Evolutionary conservation across 2,329 filamentous ascomycete genomes (phyloP).

Genomic region (Sporothrix protearum): DNA sequence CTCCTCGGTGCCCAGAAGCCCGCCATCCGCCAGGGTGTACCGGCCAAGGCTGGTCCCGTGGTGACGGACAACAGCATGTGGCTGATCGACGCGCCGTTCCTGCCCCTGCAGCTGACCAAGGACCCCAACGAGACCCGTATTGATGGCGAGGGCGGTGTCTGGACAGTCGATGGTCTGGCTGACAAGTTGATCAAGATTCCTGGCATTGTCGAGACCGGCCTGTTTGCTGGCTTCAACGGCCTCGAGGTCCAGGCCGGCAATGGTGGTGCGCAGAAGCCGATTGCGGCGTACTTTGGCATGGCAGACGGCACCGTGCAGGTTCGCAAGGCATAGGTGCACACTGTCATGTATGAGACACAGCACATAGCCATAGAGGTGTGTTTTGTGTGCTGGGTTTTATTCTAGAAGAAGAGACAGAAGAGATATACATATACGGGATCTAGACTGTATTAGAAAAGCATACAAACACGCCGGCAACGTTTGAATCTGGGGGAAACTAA

Average conservation of each 20-base stretch:
- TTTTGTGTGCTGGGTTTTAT: background rate
- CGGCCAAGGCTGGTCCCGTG: conserved; percentile 73
- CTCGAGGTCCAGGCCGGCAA: conserved; percentile 56
- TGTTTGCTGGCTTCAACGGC: conserved; percentile 83
- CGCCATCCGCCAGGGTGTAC: conserved; percentile 65
- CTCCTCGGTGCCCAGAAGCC: conserved; percentile 71
- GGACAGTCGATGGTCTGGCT: conserved; percentile 76
- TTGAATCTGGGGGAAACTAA: background rate
- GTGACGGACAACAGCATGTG: conserved; percentile 79
- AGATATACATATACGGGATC: background rate
- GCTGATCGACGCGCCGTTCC: conserved; percentile 90
- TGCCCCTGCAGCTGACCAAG: conserved; percentile 62
- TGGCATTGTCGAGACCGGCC: conserved; percentile 85
- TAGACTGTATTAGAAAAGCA: background rate
- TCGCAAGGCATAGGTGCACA: conserved; percentile 23
- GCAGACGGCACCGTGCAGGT: conserved; percentile 67
- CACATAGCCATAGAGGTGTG: background rate
- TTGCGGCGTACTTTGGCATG: conserved; percentile 94
- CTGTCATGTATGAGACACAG: background rate
- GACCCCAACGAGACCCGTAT: conserved; percentile 39
- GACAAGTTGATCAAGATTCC: conserved; percentile 73
- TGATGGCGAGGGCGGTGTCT: conserved; percentile 61
- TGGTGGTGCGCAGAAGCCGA: conserved; percentile 78
- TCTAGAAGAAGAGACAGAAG: background rate
- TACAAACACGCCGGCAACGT: background rate